Conservation (phyloP, 345 rosid genomes). For the Aegle marmelos region DNA sequence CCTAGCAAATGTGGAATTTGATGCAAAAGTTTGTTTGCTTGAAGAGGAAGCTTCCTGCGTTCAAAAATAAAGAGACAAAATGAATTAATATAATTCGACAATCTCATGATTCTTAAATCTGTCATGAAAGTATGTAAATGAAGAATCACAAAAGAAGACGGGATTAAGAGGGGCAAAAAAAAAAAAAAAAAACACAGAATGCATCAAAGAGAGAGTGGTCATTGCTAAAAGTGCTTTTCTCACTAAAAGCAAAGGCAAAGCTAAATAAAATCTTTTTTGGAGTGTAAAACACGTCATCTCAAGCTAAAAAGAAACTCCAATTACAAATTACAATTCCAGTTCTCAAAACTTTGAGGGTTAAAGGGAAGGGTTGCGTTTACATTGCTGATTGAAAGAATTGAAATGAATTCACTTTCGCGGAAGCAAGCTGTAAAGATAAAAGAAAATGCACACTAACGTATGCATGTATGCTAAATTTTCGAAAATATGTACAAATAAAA, state of each 20-base stretch:
- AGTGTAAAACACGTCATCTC: background rate
- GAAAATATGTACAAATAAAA: too few species aligned
- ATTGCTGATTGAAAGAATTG: background rate
- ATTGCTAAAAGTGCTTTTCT: background rate
- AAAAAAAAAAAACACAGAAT: background rate
- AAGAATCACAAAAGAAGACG: background rate
- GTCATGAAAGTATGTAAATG: background rate
- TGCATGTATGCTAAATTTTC: too few species aligned
- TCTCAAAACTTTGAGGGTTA: background rate
- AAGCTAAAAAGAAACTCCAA: background rate
- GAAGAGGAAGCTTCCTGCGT: background rate
- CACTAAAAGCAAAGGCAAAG: background rate
- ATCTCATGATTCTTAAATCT: background rate
- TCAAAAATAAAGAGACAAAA: background rate
- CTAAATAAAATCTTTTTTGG: background rate
- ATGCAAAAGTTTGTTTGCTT: background rate
- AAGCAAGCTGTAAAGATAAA: too few species aligned
- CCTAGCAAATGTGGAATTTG: background rate
- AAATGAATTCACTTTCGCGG: too few species aligned
- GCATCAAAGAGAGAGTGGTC: background rate
- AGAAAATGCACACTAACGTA: too few species aligned
- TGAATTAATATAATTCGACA: background rate
- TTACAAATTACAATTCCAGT: background rate
- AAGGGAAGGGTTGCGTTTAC: background rate
- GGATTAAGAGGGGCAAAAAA: too few species aligned